Evolutionary conservation across 345 rosid species (phyloP), one percentile per base, ranked within the genome.

Genomic region (Hypericum androsaemum): DNA sequence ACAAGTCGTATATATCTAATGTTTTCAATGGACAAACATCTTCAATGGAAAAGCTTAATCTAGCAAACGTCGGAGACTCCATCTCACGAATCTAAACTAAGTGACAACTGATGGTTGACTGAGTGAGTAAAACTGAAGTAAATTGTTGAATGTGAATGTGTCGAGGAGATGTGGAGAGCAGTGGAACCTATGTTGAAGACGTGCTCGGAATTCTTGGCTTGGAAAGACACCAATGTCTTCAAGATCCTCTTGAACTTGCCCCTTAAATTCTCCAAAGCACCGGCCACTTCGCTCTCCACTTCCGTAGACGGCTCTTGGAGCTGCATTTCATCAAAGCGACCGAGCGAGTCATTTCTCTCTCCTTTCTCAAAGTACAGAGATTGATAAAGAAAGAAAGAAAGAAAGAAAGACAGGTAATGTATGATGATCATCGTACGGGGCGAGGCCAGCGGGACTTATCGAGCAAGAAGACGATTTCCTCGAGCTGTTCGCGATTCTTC

Each of bases 401-500:
- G 10, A n/a, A n/a, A 6, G 6, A 39, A 22, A 41, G 5, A 10
- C 0, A 7, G 36, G 8, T 32, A 28, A 6, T 11, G 42, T 5
- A 12, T 6, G 7, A 10, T 6, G 38, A 36, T 22, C 50, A 48
- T 53, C 69, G 64, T 70, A 83, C 97, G 54, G 62, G 47, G 7
- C 62, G 28, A 10, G 98, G 98, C 85, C 86, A 84, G 56, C 60
- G 80, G 32, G 88, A 73, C 59, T 66, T 72, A 45, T 79, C 78
- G 37, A 87, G 84, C 62, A 90, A 69, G 71, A 71, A 84, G 28
- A 87, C 39, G 49, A 87, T 80, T 77, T 90, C 96, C 60, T 90
- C 96, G 68, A 90, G 70, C 53, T 80, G 87, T 64, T 84, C 96
- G 43, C 96, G 74, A 67, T 90, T 87, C 78, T 79, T 90, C 96